Conservation (phyloP, 768 basidiomycete genomes). For the Kwoniella sp. region DNA sequence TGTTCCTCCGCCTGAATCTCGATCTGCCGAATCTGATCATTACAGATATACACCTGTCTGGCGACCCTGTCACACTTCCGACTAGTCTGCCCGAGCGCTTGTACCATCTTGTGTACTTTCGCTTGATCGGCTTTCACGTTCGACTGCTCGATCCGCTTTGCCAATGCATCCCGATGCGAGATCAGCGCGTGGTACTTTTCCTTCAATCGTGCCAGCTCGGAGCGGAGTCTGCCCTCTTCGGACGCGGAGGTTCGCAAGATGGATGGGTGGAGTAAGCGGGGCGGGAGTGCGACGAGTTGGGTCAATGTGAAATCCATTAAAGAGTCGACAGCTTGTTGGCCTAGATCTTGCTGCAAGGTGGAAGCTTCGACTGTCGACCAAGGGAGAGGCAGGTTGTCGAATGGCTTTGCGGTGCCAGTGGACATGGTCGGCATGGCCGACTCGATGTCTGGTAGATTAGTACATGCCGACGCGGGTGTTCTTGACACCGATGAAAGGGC, state of each 20-base stretch:
- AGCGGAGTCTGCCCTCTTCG: conserved; percentile 20
- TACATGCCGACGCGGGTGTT: conserved; percentile 1
- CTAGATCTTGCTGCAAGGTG: neutral
- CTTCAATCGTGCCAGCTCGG: conserved; percentile 25
- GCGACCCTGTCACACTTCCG: conserved; percentile 32
- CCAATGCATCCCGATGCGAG: conserved; percentile 18
- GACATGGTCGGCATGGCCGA: neutral
- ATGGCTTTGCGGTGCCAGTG: conserved; percentile 3
- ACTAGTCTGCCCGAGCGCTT: conserved; percentile 13
- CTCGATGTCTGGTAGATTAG: neutral
- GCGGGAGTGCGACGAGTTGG: neutral
- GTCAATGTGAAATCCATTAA: conserved; percentile 8
- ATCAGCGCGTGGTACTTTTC: conserved; percentile 22
- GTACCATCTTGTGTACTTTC: conserved; percentile 6
- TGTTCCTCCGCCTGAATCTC: conserved; percentile 31
- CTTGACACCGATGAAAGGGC: neutral
- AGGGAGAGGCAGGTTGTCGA: conserved; percentile 33
- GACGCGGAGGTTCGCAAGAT: conserved; percentile 7
- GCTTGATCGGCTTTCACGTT: conserved; percentile 4
- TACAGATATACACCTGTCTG: conserved; percentile 40
- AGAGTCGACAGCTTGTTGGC: neutral
- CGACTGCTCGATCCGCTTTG: conserved; percentile 7
- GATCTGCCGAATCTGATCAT: conserved; percentile 43
- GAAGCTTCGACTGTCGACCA: conserved; percentile 27
- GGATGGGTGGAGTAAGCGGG: conserved; percentile 23